Evolutionary conservation across 257 asterid species (phyloP), one percentile per base, ranked within the genome.

Genomic region (Petunia axillaris): DNA sequence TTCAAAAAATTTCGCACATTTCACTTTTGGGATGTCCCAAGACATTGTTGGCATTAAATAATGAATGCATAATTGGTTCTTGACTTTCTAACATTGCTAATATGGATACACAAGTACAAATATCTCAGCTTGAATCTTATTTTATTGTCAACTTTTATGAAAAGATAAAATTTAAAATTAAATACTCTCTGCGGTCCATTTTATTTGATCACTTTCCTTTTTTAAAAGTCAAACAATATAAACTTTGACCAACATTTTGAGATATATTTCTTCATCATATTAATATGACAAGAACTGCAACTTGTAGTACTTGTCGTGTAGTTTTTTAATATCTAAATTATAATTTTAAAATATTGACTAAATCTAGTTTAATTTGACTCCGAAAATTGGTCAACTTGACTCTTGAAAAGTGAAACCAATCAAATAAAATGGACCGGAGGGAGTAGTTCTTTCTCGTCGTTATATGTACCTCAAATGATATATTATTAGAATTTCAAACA

Each of bases 11-110:
- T 39, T 9, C 11, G 4, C 43, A 71, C 77, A 71, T 71, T 71
- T 71, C 62, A 73, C 62, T 73, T 73, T 73, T 11, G 48, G 77
- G 62, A 73, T 48, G 77, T 73, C 77, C 43, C 77, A 35, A 73
- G 35, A 48, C n/a, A 50, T 8, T 48, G 3, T 71, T 71, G 46
- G 2, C 13, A 73, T 73, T 73, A 48, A 50, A 73, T 50, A 73
- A 73, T 73, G 62, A 5, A 6, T 11, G 62, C 62, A 73, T 73
- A 73, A 73, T 73, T 50, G 62, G 60, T 35, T 71, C 43, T 71
- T 71, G 77, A 71, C 77, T 71, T 71, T 71, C 60, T 71, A 48
- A 71, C 60, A 48, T 5, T 35, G 35, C 77, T 41, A 50, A 4
- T 52, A 52, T 50, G 48, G 50, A 73, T 40, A 73, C 35, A 73